These are phyloP conservation scores for Candida succiphila DNA, from an alignment of 805 yeast species.

Conservation along the genomic window DNA sequence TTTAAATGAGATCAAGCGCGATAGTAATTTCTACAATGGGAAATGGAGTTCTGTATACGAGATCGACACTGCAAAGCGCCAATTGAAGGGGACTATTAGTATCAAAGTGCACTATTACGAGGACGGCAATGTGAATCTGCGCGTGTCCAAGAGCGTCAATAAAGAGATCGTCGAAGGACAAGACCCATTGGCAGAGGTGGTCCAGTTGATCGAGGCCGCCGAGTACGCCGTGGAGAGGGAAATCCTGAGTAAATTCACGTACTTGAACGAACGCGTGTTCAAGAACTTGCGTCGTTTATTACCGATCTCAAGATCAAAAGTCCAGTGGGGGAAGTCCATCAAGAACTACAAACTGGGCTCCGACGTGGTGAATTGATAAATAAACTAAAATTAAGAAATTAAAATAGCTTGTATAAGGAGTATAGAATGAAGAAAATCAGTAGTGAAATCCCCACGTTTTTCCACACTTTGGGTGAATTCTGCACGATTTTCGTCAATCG, in stretches of 20 bases:
- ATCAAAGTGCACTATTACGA: conserved; percentile 89
- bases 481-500: conserved; percentile 45
- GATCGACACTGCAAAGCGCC: conserved; percentile 21
- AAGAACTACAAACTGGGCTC: conserved; percentile 84
- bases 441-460: conserved; percentile 49
- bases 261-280: conserved; percentile 72
- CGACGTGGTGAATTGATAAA: conserved; percentile 38
- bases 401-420: conserved; percentile 23
- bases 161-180: conserved; percentile 7
- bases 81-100: conserved; percentile 42
- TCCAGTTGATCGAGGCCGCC: conserved; percentile 37
- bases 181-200: conserved; percentile 14
- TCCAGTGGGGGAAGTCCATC: conserved; percentile 92
- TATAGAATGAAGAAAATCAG: conserved; percentile 45
- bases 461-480: conserved; percentile 49
- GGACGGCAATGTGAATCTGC: conserved; percentile 88
- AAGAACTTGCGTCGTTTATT: conserved; percentile 81
- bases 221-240: conserved; percentile 55
- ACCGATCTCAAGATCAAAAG: conserved; percentile 85
- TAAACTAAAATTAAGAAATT: background rate
- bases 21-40: conserved; percentile 81
- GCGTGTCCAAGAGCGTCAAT: conserved; percentile 28
- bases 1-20: conserved; percentile 63
- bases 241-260: conserved; percentile 52
- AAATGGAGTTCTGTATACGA: conserved; percentile 69